Evolutionary conservation across 257 asterid genomes (phyloP).

Genomic region (Phtheirospermum japonicum): DNA sequence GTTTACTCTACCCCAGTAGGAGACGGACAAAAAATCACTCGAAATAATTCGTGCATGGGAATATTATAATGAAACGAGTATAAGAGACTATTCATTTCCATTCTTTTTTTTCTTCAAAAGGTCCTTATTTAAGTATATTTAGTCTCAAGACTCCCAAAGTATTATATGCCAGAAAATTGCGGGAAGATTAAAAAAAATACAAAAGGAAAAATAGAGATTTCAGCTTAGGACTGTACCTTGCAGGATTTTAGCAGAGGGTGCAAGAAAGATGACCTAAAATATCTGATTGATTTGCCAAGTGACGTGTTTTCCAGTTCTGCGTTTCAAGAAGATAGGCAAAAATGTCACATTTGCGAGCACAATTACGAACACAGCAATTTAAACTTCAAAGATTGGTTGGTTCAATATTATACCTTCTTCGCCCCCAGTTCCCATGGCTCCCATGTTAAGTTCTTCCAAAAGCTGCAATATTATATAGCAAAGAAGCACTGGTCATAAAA

Average conservation of each 20-base stretch:
- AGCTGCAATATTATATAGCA: slow-evolving; percentile 46
- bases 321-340: slow-evolving; percentile 15
- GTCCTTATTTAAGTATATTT: too few relatives aligned
- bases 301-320: slow-evolving; percentile 80
- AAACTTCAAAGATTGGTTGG: slow-evolving; percentile 14
- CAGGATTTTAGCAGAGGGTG: slow-evolving; percentile 86
- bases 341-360: slow-evolving; percentile 18
- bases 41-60: too few relatives aligned
- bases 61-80: too few relatives aligned
- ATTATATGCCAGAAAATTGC: too few relatives aligned
- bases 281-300: slow-evolving; percentile 68
- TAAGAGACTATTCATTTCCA: too few relatives aligned
- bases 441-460: slow-evolving; percentile 70
- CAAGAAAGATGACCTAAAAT: slow-evolving; percentile 71
- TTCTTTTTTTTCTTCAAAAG: too few relatives aligned
- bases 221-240: slow-evolving; percentile 56
- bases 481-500: background rate
- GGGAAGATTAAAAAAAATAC: too few relatives aligned
- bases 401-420: slow-evolving; percentile 52
- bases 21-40: too few relatives aligned
- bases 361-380: slow-evolving; percentile 10
- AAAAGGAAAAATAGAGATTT: background rate
- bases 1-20: too few relatives aligned
- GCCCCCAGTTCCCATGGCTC: slow-evolving; percentile 48
- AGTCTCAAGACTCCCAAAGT: too few relatives aligned